A percentile compares a stretch with the other conserved stretches of the same genome.
Conservation (phyloP, 768 basidiomycete species). For the Stropharia rugosoannulata region DNA sequence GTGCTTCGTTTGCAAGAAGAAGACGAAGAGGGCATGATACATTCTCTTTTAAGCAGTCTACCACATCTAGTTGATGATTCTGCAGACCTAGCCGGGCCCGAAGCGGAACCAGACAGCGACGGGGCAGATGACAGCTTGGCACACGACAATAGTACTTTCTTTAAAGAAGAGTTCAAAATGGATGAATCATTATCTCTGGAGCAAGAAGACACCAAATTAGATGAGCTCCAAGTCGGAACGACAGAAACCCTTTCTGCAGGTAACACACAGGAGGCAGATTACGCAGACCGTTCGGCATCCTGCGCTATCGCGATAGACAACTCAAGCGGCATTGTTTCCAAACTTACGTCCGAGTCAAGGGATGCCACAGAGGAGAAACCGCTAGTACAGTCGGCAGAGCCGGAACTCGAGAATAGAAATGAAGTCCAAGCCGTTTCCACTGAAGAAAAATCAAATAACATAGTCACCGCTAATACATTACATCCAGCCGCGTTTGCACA, state of each 20-base stretch:
- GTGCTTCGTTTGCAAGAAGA: constrained; percentile 59
- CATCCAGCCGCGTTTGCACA: background rate
- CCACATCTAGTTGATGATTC: constrained; percentile 55
- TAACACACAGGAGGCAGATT: too few species aligned
- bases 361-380: too few species aligned
- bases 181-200: background rate
- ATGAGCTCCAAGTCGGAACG: background rate
- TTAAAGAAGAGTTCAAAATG: background rate
- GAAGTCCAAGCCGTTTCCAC: background rate
- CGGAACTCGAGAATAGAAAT: too few species aligned
- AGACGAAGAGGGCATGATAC: constrained; percentile 81
- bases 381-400: too few species aligned
- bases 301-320: too few species aligned
- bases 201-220: background rate
- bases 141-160: background rate
- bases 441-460: background rate
- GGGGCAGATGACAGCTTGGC: background rate
- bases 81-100: background rate
- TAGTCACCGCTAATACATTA: background rate
- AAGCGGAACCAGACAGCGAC: background rate
- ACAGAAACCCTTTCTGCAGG: constrained; percentile 16
- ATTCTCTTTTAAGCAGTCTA: constrained; percentile 67
- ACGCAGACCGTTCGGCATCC: too few species aligned
- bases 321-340: too few species aligned
- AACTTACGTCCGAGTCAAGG: too few species aligned